Base-by-base conservation (phyloP, 805 yeast species). In the Hanseniaspora lachancei region DNA sequence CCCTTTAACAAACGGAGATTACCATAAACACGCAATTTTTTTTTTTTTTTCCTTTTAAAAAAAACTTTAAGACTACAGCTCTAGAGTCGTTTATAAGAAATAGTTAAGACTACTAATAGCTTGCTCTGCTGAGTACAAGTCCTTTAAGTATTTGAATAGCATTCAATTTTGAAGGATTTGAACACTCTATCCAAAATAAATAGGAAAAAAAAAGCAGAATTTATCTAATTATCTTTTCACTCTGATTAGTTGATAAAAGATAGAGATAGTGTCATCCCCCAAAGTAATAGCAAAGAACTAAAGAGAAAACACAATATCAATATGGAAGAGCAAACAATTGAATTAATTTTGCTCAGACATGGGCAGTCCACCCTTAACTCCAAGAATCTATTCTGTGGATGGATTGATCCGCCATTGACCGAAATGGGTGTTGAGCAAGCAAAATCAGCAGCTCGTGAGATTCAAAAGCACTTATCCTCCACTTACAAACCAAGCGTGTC, bases 361-460 rank as follows among this genome's bases (percentile, higher is more conserved):
- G 95, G 95, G 4, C 86, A 86, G 67, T 82, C 89, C 64, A 82
- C 80, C 64, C 80, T 87, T 80, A 86, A 86, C 66, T 80, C 82
- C 66, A 78, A 78, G 64, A 80, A 84, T 69, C 73, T 79, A 60
- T 86, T 86, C 70, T 84, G 93, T 67, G 95, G 95, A 20, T 86
- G 95, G 95, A 80, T 84, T 34, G 91, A 86, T 70, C 82, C 84
- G 36, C 74, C 76, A 57, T 72, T 86, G 62, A 81, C 89, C 3
- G 80, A 71, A 8, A 76, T 77, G 58, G 95, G 95, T 49, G 71
- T 74, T 60, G 70, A 72, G 58, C 93, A 86, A 68, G 95, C 95
- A 23, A 65, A 67, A 46, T 72, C 77, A 60, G 82, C 88, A 39
- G 88, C 86, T 24, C 72, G 73, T 51, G 69, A 84, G 62, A 73